phyloP scores from a whole-genome alignment of 2,329 filamentous ascomycete species.

The Bipolaris oryzae region DNA sequence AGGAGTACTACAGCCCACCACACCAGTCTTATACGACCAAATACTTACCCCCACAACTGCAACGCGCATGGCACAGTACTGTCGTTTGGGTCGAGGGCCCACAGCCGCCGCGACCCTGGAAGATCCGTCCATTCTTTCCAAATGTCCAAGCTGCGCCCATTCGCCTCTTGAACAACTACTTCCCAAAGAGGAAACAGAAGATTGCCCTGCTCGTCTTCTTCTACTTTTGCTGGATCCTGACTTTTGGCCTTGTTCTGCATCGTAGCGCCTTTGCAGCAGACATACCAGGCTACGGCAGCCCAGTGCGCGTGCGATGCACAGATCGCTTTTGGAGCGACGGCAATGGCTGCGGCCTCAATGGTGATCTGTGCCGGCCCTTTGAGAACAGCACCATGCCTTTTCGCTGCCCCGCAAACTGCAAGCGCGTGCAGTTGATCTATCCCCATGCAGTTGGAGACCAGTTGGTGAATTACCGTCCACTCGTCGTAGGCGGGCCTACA shows the following conservation, averaged over 20 bases:
- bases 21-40: slow-evolving; percentile 32
- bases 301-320: slow-evolving; percentile 69
- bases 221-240: slow-evolving; percentile 70
- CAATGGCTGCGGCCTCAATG: slow-evolving; percentile 76
- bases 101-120: slow-evolving; percentile 56
- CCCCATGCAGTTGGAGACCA: slow-evolving; percentile 75
- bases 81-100: slow-evolving; percentile 58
- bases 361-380: slow-evolving; percentile 77
- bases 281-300: slow-evolving; percentile 70
- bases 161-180: slow-evolving; percentile 64
- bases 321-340: slow-evolving; percentile 70
- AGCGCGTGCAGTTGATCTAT: slow-evolving; percentile 68
- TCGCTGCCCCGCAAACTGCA: slow-evolving; percentile 75
- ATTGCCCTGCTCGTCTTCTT: slow-evolving; percentile 64
- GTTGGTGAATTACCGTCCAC: slow-evolving; percentile 62
- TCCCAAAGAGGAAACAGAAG: slow-evolving; percentile 66
- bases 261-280: slow-evolving; percentile 65
- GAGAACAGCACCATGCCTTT: slow-evolving; percentile 73
- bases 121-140: slow-evolving; percentile 64
- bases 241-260: slow-evolving; percentile 72
- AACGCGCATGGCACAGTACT: slow-evolving; percentile 46
- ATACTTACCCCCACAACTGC: slow-evolving; percentile 61
- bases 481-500: slow-evolving; percentile 62
- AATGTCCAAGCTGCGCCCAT: slow-evolving; percentile 70
- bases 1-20: slow-evolving; percentile 29